Base-by-base conservation (phyloP, 768 basidiomycete species). In the Filobasidium wieringae region DNA sequence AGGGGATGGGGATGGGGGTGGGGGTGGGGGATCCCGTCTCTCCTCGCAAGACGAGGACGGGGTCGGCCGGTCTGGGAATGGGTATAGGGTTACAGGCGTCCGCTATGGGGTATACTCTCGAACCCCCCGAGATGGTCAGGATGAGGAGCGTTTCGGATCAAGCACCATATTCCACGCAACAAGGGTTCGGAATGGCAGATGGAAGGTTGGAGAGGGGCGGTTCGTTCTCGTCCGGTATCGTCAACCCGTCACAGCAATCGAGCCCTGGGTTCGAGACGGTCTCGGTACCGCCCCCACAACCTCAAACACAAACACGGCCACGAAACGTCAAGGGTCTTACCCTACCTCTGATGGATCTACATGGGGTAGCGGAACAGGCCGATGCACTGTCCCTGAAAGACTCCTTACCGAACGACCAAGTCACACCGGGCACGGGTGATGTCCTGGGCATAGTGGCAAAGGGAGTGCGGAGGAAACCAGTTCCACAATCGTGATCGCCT, bases 371-470 rank as follows among this genome's bases (percentile, higher is more conserved):
- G 5, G 43, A 32, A 51, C 11, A 51, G 22, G 15, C n/a, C 32
- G 43, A 26, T 0, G 22, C 22, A n/a, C 31, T 26, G 7, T 36
- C 19, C 6, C 26, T 40, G 32, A 47, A 30, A 11, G 53, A 37
- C n/a, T 19, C 33, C 12, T 40, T 54, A 22, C 31, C 31, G 24
- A 47, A 15, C 15, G 49, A 57, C 17, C 7, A 32, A 11, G 29
- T 36, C 17, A 24, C 56, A 1, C 36, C 49, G 27, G 33, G 26
- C 6, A 29, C 53, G 8, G 11, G 19, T 36, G 34, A 22, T 17
- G 34, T 57, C 36, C 33, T 57, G 34, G 56, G 56, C 5, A 39
- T 24, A n/a, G 56, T 50, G 9, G 50, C 49, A n/a, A 57, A 57
- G 43, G 56, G 56, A n/a, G 50, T 50, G 1, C 31, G 56, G 8